These are phyloP conservation scores for Boletus huronensis DNA, from an alignment of 768 basidiomycete genomes.

Conservation along the genomic window DNA sequence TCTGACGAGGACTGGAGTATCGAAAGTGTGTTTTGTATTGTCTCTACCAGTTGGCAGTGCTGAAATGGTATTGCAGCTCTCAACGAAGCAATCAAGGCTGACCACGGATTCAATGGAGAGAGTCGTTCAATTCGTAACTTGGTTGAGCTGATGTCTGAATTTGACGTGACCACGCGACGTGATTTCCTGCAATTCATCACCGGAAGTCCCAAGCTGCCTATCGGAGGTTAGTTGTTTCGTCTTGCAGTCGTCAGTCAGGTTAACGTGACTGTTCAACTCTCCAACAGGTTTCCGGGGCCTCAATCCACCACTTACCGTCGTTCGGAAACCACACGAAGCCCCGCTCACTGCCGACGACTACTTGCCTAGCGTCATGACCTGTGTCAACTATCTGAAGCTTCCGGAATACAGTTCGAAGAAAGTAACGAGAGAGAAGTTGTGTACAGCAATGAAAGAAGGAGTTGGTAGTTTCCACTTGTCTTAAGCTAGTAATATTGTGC, in stretches of 20 bases:
- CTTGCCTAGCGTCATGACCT: constrained; percentile 97
- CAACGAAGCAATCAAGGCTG: constrained; percentile 88
- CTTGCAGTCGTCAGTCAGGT: neutral
- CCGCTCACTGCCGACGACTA: constrained; percentile 91
- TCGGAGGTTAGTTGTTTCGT: constrained; percentile 66
- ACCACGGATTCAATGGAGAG: constrained; percentile 97
- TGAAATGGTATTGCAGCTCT: constrained; percentile 52
- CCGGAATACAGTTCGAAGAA: constrained; percentile 91
- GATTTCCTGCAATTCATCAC: constrained; percentile 96
- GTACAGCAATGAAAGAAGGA: constrained; percentile 86
- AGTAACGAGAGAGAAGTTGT: constrained; percentile 80
- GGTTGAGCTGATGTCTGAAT: constrained; percentile 81
- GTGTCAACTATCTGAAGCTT: constrained; percentile 93
- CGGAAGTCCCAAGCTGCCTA: constrained; percentile 93
- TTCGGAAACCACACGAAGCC: constrained; percentile 93
- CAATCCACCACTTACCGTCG: constrained; percentile 91
- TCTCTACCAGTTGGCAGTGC: neutral
- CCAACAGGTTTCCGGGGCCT: constrained; percentile 85
- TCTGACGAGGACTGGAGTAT: constrained; percentile 96
- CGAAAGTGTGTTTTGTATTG: constrained; percentile 62
- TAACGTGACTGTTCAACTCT: neutral
- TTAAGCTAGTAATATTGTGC: constrained; percentile 40
- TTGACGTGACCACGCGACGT: constrained; percentile 68
- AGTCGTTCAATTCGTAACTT: constrained; percentile 88
- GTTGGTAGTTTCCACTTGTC: constrained; percentile 97